Conservation (phyloP, 2,329 filamentous ascomycete species). For the Emmonsiellopsis sp. region DNA sequence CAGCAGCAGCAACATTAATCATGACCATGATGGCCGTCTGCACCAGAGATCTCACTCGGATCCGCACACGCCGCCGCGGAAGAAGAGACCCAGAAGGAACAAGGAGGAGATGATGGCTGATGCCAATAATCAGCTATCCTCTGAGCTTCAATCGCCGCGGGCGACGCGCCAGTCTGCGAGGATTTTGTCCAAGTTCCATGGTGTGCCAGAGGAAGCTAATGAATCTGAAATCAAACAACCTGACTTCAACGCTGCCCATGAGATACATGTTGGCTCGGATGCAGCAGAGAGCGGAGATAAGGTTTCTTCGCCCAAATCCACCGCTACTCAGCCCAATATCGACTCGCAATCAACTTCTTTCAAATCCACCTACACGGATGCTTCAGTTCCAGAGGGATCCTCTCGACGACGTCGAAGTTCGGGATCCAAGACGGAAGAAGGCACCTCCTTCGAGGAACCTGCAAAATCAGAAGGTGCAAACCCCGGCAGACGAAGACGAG, state of each 20-base stretch:
- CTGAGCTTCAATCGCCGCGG: conserved; percentile 1
- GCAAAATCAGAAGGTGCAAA: neutral
- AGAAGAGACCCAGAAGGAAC: neutral
- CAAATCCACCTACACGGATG: conserved; percentile 1
- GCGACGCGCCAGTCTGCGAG: conserved; percentile 11
- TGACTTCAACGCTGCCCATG: neutral
- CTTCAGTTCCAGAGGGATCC: neutral
- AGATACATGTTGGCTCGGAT: conserved; percentile 1
- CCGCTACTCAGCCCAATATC: neutral
- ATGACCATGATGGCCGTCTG: neutral
- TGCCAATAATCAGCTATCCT: too few relatives aligned
- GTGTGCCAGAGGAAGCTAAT: neutral
- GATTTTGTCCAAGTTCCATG: conserved; percentile 8
- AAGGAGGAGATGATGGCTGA: neutral
- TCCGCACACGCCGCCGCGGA: neutral
- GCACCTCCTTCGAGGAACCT: neutral
- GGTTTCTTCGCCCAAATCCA: neutral
- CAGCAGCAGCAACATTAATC: neutral
- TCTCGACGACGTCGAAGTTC: conserved; percentile 2
- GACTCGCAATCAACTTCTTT: conserved; percentile 1
- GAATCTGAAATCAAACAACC: conserved; percentile 4
- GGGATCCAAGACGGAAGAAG: neutral
- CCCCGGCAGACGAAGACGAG: neutral
- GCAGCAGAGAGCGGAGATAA: neutral
- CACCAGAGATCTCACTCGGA: neutral